Base-by-base conservation (phyloP, 768 basidiomycete genomes). In the Suillus weaverae region DNA sequence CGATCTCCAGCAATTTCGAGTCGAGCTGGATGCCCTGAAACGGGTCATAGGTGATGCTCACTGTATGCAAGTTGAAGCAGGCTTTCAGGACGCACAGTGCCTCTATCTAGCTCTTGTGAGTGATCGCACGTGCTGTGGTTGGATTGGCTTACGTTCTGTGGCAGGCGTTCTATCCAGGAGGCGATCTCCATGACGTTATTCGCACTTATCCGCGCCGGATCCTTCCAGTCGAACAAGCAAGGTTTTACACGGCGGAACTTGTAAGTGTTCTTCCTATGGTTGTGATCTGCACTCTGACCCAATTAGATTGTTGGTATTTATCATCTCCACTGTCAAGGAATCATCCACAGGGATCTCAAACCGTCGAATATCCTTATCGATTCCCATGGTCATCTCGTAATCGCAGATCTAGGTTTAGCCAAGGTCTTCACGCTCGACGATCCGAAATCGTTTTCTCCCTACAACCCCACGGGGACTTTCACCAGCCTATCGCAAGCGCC, bases 321-420 rank as follows among this genome's bases (percentile, higher is more conserved):
- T 33, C 78, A 75, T 61, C 70, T 90, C 1, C 89, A 89, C 70
- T 78, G 81, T 62, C 81, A 82, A 67, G 87, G 88, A 32, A 85
- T 89, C 71, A 85, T 89, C 44, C 88, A 90, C 68, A 85, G 87
- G 46, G 88, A 89, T 69, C 84, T 91, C 75, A 89, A 88, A 68
- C 88, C 89, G 2, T 80, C 82, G 61, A 91, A 89, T 72, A 78
- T 91, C 32, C 79, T 89, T 62, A 78, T 86, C 66, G 81, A 82
- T 18, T 73, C 74, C 14, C 74, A 82, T 50, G 83, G 83, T 20
- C 81, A 82, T 55, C 75, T 75, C 20, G 82, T 89, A 67, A 87
- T 90, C 32, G 84, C 85, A 8, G 86, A 89, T 69, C 88, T 89
- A 73, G 86, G 86, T 18, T 84, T 86, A 43, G 85, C 88, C 6